phyloP scores from a whole-genome alignment of 2,329 filamentous ascomycete species.

The Bertia moriformis region DNA sequence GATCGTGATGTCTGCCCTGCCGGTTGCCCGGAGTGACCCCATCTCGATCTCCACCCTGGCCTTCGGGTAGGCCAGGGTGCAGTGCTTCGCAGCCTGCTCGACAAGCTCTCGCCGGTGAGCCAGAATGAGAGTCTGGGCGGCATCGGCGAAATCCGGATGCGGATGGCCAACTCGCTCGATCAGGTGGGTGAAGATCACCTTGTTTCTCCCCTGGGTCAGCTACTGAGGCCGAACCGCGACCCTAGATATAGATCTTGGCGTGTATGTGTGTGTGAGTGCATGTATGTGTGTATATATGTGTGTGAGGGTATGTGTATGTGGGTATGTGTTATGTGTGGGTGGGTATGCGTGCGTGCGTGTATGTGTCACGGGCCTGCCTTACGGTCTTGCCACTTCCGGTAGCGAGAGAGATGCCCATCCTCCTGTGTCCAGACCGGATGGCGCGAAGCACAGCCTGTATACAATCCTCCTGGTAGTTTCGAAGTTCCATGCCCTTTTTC shows the following conservation, averaged over 20 bases:
- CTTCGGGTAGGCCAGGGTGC: conserved; percentile 62
- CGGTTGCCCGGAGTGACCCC: conserved; percentile 64
- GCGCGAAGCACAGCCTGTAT: conserved; percentile 67
- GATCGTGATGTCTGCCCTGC: conserved; percentile 79
- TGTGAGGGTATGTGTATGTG: not conserved
- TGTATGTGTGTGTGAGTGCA: no score
- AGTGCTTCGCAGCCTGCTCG: conserved; percentile 82
- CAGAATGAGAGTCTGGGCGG: conserved; percentile 72
- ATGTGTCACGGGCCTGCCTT: no score
- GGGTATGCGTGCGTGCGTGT: not conserved
- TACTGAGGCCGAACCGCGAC: not conserved
- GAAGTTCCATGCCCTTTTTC: conserved; percentile 39
- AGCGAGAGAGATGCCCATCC: conserved; percentile 71
- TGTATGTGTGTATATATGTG: not conserved
- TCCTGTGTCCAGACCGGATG: conserved; percentile 56
- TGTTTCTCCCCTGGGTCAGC: no score
- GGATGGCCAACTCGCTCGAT: conserved; percentile 64
- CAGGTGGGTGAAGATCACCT: conserved; percentile 92
- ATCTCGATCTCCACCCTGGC: conserved; percentile 84
- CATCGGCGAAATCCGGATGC: conserved; percentile 32
- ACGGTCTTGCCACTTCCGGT: conserved; percentile 85
- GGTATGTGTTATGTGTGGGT: conserved; percentile 3
- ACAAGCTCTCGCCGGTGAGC: conserved; percentile 91
- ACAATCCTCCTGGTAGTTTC: conserved; percentile 82
- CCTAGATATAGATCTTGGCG: no score